These are phyloP conservation scores for Plantago coronopus DNA, from an alignment of 305 asterid species.

Conservation along the genomic window DNA sequence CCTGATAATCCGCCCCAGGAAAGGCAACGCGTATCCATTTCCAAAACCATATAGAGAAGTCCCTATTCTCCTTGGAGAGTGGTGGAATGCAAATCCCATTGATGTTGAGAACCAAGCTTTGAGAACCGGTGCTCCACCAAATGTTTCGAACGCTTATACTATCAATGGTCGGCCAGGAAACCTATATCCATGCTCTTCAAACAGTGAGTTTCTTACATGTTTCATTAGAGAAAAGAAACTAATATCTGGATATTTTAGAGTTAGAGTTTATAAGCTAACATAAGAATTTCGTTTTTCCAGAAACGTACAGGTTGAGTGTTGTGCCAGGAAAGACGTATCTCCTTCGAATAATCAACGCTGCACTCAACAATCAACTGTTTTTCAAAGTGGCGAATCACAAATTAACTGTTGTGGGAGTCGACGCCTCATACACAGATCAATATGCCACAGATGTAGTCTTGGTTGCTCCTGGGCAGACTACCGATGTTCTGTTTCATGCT, in stretches of 20 bases:
- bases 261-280: not conserved
- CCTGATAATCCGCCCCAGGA: slow-evolving; percentile 49
- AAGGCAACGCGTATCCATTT: slow-evolving; percentile 44
- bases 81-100: slow-evolving; percentile 55
- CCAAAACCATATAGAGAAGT: slow-evolving; percentile 48
- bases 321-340: slow-evolving; percentile 46
- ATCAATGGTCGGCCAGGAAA: slow-evolving; percentile 54
- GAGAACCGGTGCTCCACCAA: slow-evolving; percentile 37
- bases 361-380: slow-evolving; percentile 55
- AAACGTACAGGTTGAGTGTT: slow-evolving; percentile 36
- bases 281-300: slow-evolving; percentile 18
- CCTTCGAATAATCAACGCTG: slow-evolving; percentile 66
- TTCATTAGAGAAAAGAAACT: no score
- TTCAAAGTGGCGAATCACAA: slow-evolving; percentile 56
- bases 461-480: slow-evolving; percentile 55
- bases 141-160: slow-evolving; percentile 47
- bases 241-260: not conserved
- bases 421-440: slow-evolving; percentile 56
- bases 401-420: slow-evolving; percentile 48
- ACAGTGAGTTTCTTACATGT: slow-evolving; percentile 23
- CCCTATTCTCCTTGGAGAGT: slow-evolving; percentile 49
- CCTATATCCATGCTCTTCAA: slow-evolving; percentile 52
- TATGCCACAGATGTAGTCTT: slow-evolving; percentile 51
- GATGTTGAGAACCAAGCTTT: slow-evolving; percentile 43
- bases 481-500: slow-evolving; percentile 48